phyloP scores from a whole-genome alignment of 805 yeast species.

The Isabelozyma gotoi region DNA sequence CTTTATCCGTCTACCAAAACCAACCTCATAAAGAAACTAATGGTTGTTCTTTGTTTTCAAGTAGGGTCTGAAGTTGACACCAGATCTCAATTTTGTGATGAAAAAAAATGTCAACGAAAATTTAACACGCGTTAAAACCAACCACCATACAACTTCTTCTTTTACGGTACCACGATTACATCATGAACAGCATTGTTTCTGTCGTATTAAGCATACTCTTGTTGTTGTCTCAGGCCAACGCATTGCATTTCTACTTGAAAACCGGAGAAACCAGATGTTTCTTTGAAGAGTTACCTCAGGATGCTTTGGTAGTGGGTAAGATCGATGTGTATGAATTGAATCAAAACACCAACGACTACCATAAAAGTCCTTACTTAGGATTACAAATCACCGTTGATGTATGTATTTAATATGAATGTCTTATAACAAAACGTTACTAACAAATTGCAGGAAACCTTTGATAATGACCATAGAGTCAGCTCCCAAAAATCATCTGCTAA shows the following conservation, averaged over 20 bases:
- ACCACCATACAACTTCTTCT: background rate
- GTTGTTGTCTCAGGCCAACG: conserved; percentile 26
- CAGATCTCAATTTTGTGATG: background rate
- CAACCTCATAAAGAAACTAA: too few species aligned
- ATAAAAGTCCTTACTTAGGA: conserved; percentile 54
- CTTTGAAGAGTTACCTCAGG: conserved; percentile 73
- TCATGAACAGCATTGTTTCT: conserved; percentile 3
- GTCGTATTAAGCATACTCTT: conserved; percentile 5
- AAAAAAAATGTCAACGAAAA: background rate
- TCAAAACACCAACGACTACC: conserved; percentile 45
- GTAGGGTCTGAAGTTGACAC: too few species aligned
- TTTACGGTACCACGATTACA: background rate
- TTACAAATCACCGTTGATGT: conserved; percentile 70
- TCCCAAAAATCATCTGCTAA: conserved; percentile 58
- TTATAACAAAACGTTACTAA: conserved; percentile 2
- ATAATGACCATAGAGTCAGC: conserved; percentile 76
- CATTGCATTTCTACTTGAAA: conserved; percentile 75
- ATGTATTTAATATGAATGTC: conserved; percentile 13
- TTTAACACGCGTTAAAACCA: conserved; percentile 1
- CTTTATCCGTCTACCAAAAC: too few species aligned
- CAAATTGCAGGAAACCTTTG: conserved; percentile 54
- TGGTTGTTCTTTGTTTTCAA: too few species aligned
- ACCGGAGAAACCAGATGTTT: conserved; percentile 82
- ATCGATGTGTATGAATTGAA: conserved; percentile 68
- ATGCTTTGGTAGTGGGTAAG: conserved; percentile 76